phyloP scores from a whole-genome alignment of 192 early-diverging fungal genomes.

The Chytriomyces sp. region DNA sequence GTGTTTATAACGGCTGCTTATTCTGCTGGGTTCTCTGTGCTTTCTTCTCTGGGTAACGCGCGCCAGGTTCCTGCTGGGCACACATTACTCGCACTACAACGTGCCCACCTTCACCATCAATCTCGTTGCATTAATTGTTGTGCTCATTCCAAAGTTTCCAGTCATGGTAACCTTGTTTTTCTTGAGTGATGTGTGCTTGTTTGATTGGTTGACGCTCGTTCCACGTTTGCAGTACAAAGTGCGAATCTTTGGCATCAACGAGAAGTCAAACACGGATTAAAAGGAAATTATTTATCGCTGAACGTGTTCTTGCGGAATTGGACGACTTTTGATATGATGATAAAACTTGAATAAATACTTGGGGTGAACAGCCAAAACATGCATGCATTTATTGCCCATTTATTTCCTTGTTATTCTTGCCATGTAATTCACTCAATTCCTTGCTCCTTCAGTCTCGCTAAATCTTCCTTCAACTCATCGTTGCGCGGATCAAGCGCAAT shows the following conservation, averaged over 20 bases:
- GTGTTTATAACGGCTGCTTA: constrained; percentile 2
- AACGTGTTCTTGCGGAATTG: too few species aligned
- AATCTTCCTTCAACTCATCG: constrained; percentile 41
- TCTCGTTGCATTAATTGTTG: constrained; percentile 79
- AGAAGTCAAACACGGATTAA: constrained; percentile 34
- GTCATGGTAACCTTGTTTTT: constrained; percentile 46
- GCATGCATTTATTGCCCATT: too few species aligned
- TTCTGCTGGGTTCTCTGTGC: background rate
- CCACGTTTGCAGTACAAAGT: constrained; percentile 58
- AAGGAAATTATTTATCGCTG: too few species aligned
- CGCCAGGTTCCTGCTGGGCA: constrained; percentile 85
- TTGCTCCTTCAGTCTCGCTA: constrained; percentile 2
- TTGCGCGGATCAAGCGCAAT: constrained; percentile 64
- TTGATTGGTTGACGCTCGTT: background rate
- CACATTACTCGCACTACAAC: constrained; percentile 97
- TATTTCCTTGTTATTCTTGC: too few species aligned
- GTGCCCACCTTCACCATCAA: constrained; percentile 89
- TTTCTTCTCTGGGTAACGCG: background rate
- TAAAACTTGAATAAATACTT: too few species aligned
- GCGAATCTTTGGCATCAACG: constrained; percentile 94
- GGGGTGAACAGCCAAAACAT: too few species aligned
- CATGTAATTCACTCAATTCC: too few species aligned
- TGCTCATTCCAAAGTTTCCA: constrained; percentile 92
- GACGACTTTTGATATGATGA: too few species aligned
- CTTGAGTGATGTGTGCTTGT: background rate